Base-by-base conservation (phyloP, 1,284 basidiomycete genomes). In the Rhodotorula sp. region DNA sequence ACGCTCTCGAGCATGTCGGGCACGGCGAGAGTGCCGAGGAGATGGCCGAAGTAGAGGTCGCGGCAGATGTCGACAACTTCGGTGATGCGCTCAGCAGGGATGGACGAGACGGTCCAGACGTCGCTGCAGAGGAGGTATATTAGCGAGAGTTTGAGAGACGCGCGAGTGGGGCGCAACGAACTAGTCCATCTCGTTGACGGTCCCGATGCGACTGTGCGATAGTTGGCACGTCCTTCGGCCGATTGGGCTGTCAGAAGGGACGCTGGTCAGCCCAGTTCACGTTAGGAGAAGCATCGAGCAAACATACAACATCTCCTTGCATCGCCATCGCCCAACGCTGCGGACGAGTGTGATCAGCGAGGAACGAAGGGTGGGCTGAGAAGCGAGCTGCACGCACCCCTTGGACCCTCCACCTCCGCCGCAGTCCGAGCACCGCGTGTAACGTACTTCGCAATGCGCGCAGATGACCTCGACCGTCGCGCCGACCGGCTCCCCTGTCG, bases 291-390 rank as follows among this genome's bases (percentile, higher is more conserved):
- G 52, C 13, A 4, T 9, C 13, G 19, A n/a, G 19, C 11, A 1
- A 24, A 56, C 36, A 36, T 9, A 57, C 55, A 74, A 74, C 47
- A 74, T 48, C 54, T 74, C 70, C 54, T 67, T 67, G 48, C 62
- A 65, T 10, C 72, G 61, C 72, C 72, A 74, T 3, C 70, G 66
- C 19, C 72, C 72, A 47, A 74, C 67, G 9, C 71, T 68, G 53
- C 53, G 20, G 30, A 13, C 24, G 20, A 34, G 24, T n/a, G 11
- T 27, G 32, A 10, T 24, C 11, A 46, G 32, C 19, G 29, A 9
- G 13, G 19, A 7, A 5, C 27, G 8, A 19, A 15, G 11, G 30
- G 13, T 9, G 8, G 32, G 57, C 20, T n/a, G 19, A 19, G 32
- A 36, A 29, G 30, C 4, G 52, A 57, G 36, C n/a, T 52, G 8